A percentile compares a stretch with the other conserved stretches of the same genome.
Conservation (phyloP, 2,329 filamentous ascomycete genomes). For the Pseudogymnoascus sp. region DNA sequence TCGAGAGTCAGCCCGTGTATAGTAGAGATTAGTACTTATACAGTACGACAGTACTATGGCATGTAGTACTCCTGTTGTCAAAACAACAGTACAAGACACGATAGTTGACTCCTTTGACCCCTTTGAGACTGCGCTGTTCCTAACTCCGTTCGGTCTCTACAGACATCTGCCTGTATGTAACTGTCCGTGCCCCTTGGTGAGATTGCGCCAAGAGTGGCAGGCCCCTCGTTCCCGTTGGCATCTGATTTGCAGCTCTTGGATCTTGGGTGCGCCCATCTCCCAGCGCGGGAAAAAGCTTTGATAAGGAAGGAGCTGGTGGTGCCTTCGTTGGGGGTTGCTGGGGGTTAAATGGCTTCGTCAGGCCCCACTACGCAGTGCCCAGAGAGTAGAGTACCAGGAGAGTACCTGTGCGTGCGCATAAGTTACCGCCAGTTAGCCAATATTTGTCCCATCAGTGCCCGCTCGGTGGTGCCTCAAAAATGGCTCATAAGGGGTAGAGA, state of each 20-base stretch:
- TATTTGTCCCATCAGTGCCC: not conserved
- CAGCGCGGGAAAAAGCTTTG: not conserved
- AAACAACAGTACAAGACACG: not conserved
- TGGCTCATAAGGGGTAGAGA: not conserved
- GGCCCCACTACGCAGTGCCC: not conserved
- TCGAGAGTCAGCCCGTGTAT: not conserved
- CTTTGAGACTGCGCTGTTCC: not conserved
- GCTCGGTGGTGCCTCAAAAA: not conserved
- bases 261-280: not conserved
- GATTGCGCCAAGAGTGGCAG: conserved; percentile 7
- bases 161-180: conserved; percentile 7
- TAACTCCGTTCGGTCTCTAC: not conserved
- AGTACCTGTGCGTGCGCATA: not conserved
- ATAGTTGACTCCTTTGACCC: conserved; percentile 5
- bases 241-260: conserved; percentile 4
- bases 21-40: not conserved
- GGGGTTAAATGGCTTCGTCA: not conserved
- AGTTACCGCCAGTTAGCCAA: not conserved
- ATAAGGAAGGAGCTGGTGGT: not conserved
- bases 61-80: not conserved
- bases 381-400: not conserved
- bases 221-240: conserved; percentile 1
- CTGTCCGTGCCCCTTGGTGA: conserved; percentile 7
- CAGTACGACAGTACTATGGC: not conserved
- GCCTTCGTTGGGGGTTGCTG: not conserved